Base-by-base conservation (phyloP, 805 yeast species). In the Henningerozyma blattae region DNA sequence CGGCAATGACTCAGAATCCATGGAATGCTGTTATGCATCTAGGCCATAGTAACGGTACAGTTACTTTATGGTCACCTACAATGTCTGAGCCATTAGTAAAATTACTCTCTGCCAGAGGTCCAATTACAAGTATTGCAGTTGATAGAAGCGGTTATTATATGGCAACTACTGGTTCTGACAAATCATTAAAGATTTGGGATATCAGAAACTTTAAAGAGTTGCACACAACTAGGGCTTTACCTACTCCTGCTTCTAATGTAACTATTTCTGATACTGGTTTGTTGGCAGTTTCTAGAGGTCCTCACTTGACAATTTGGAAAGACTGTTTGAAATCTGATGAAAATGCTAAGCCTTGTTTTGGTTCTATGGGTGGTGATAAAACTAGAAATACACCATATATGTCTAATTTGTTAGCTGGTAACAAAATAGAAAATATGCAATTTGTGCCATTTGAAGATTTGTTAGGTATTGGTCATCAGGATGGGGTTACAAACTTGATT, bases 361-460 rank as follows among this genome's bases (percentile, higher is more conserved):
- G 58, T 22, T 55, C 61, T 13, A 54, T 52, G 48, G 59, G 59
- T 15, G 57, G 58, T 26, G 34, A 42, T 16, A 38, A 38, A 16
- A 42, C 48, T 26, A 56, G 61, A 42, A 66, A 72, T 12, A 70
- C 81, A 2, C 96, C 97, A 20, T 91, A 91, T 51, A 86, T 91
- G 96, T 77, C 77, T 42, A 95, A 91, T 55, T 58, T 85, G 48
- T 61, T 82, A 27, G 79, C 95, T 4, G 82, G 94, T 2, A 75
- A 84, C 15, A 76, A 70, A 43, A 67, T 85, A 14, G 77, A 75
- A 45, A 71, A 70, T 36, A 62, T 75, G 27, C 70, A 70, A 48
- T 86, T 78, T 54, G 93, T 89, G 26, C 98, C 98, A 12, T 91
- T 78, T 58, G 98, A 91, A 63, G 98, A 91, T 81, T 64, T 89